These are phyloP conservation scores for Flaveria floridana DNA, from an alignment of 140 eudicot species.

Conservation along the genomic window DNA sequence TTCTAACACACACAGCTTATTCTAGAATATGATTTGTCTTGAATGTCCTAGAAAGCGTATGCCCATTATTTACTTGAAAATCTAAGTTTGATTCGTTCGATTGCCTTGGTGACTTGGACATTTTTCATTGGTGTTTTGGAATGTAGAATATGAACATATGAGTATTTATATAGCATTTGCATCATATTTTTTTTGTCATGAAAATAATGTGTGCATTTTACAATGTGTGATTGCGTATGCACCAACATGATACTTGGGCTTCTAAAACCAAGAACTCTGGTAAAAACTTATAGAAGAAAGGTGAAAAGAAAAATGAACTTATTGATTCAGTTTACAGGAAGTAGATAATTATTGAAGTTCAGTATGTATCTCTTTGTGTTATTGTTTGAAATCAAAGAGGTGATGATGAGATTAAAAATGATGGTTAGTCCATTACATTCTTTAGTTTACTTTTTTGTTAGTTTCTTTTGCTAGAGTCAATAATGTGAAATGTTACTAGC, in stretches of 20 bases:
- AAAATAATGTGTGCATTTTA: background rate
- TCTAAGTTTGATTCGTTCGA: background rate
- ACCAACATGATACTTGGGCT: background rate
- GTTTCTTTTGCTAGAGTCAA: background rate
- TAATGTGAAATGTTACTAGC: background rate
- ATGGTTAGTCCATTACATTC: slow-evolving; percentile 7
- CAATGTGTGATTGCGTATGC: background rate
- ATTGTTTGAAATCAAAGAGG: slow-evolving; percentile 5
- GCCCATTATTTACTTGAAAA: background rate
- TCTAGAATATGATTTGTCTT: background rate
- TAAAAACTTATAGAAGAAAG: background rate
- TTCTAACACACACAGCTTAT: background rate
- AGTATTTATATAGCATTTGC: background rate
- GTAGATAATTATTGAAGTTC: background rate
- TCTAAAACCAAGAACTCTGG: background rate
- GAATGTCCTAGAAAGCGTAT: background rate
- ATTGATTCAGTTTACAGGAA: slow-evolving; percentile 7
- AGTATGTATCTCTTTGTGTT: background rate
- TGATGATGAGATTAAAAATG: slow-evolving; percentile 10
- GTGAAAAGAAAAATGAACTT: background rate
- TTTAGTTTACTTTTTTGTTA: background rate
- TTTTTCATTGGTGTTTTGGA: slow-evolving; percentile 4
- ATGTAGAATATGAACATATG: slow-evolving; percentile 11
- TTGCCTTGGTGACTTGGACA: background rate
- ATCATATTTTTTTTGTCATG: background rate